These are phyloP conservation scores for Amesomyces nigricolor DNA, from an alignment of 2,329 filamentous ascomycete genomes.

Conservation along the genomic window DNA sequence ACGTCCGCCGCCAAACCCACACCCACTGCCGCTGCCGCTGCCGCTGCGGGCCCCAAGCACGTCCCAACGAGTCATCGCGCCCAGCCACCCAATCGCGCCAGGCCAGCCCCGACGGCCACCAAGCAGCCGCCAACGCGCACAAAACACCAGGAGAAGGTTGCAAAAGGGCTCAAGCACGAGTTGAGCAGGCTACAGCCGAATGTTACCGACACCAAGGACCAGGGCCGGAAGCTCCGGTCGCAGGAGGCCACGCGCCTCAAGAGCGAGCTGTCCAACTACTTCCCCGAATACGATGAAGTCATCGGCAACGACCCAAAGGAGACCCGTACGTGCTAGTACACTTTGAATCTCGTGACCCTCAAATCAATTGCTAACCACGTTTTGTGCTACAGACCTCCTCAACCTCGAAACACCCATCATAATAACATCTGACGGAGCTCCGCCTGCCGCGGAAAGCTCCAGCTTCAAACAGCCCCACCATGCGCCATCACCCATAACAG, in stretches of 20 bases:
- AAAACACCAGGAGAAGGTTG: constrained; percentile 53
- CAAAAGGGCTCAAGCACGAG: constrained; percentile 58
- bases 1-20: neutral
- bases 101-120: neutral
- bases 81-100: constrained; percentile 1
- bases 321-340: constrained; percentile 54
- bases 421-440: constrained; percentile 44
- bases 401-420: constrained; percentile 68
- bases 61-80: constrained; percentile 5
- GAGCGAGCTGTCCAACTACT: constrained; percentile 86
- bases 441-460: constrained; percentile 28
- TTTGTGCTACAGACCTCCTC: constrained; percentile 56
- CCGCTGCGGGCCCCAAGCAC: constrained; percentile 21
- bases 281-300: constrained; percentile 89
- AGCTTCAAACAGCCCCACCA: constrained; percentile 21
- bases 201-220: constrained; percentile 44
- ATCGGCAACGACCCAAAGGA: constrained; percentile 80
- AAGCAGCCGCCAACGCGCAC: constrained; percentile 36
- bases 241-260: constrained; percentile 82
- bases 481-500: constrained; percentile 11
- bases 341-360: neutral
- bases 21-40: constrained; percentile 16
- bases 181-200: constrained; percentile 50
- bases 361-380: constrained; percentile 9
- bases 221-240: constrained; percentile 72